These are phyloP conservation scores for Coemansia asiatica DNA, from an alignment of 192 early-diverging fungal genomes.

Conservation along the genomic window DNA sequence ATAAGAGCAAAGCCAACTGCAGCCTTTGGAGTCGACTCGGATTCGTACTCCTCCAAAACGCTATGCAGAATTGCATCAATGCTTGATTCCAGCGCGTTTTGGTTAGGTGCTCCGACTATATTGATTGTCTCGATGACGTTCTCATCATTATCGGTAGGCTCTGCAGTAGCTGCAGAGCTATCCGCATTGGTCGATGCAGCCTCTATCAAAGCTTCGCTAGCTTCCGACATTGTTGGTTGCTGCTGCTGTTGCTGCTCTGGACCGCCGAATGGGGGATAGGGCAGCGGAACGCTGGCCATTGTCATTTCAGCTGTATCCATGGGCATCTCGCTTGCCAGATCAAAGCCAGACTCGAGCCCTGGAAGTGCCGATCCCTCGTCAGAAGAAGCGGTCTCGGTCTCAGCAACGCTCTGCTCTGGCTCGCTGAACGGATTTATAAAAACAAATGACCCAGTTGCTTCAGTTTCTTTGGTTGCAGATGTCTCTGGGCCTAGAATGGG, in stretches of 20 bases:
- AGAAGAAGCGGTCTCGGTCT: background rate
- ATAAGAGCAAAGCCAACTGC: constrained; percentile 54
- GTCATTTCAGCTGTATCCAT: constrained; percentile 6
- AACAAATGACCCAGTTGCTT: background rate
- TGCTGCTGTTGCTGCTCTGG: constrained; percentile 13
- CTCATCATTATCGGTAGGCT: background rate
- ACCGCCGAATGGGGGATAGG: constrained; percentile 10
- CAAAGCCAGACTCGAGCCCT: background rate
- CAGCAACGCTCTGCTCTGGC: background rate
- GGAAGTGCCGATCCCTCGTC: background rate
- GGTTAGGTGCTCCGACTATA: constrained; percentile 31
- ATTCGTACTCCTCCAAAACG: constrained; percentile 43
- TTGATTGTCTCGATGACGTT: constrained; percentile 33
- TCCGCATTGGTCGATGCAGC: background rate
- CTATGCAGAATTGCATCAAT: constrained; percentile 53
- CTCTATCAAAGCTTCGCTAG: background rate
- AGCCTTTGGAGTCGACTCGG: constrained; percentile 50
- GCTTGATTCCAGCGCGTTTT: constrained; percentile 45
- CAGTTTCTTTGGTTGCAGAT: background rate
- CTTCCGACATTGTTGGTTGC: constrained; percentile 5
- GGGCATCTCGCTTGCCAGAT: background rate
- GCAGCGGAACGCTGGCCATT: constrained; percentile 10
- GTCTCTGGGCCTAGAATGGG: background rate
- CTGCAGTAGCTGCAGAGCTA: background rate
- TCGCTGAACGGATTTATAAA: background rate